Base-by-base conservation (phyloP, 2,329 filamentous ascomycete species). In the Cryphonectria naterciae region DNA sequence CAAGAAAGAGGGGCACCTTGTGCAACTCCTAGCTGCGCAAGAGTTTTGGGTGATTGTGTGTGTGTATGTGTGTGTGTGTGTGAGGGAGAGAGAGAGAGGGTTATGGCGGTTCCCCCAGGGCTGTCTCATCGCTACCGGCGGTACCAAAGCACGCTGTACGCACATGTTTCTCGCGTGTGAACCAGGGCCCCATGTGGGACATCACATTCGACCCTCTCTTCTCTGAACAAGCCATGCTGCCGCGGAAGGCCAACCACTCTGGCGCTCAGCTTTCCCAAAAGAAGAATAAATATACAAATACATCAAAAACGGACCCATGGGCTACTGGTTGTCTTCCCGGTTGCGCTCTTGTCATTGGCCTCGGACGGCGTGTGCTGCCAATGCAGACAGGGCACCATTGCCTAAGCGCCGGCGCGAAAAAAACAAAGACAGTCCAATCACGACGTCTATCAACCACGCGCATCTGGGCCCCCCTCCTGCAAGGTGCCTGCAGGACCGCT, bases 371-470 rank as follows among this genome's bases (percentile, higher is more conserved):
- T 46, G 13, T 46, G 56, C 35, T 46, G 63, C 32, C 28, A 19
- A 22, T 69, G 68, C 56, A 67, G 65, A 39, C n/a, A 61, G 69
- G 63, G 65, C 39, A 63, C 19, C 69, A 67, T 63, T 67, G 62
- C 58, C 43, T 72, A 68, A 68, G 61, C 71, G 66, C 69, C 66
- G 69, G 71, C 71, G 71, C 62, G 60, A 67, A 35, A 49, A 8
- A 8, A 49, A 19, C 4, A 22, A 49, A 7, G 66, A 25, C 28
- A 68, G 37, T 58, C 71, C 71, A 73, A 73, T 73, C 66, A 71
- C 39, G 35, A 37, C 35, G 5, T 43, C 52, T 52, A 65, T 52
- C 63, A 56, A 46, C 68, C 49, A 65, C 68, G 63, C 63, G 49
- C 70, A 63, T 46, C 41, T 32, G 52, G 46, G 35, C 25, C 37